Evolutionary conservation across 805 yeast species (phyloP).

Genomic region (Kodamaea hsintzibuensis): DNA sequence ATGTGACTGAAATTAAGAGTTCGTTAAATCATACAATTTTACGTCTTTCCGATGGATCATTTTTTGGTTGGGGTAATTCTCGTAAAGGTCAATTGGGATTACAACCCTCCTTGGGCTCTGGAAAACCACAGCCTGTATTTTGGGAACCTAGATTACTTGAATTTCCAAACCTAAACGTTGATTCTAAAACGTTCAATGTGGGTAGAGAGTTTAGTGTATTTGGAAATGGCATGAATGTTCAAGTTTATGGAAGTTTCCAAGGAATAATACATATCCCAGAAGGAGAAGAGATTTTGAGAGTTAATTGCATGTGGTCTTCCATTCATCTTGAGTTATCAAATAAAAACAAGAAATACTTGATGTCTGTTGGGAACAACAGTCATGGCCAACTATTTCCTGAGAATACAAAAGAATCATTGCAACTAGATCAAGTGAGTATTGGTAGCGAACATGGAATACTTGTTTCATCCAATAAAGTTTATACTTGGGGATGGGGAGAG

Average conservation of each 20-base stretch:
- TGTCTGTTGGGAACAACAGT: conserved; percentile 71
- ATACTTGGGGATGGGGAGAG: conserved; percentile 98
- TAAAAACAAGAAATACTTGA: conserved; percentile 17
- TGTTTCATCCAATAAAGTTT: conserved; percentile 37
- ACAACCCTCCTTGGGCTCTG: conserved; percentile 4
- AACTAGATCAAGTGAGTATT: conserved; percentile 22
- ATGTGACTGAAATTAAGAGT: conserved; percentile 22
- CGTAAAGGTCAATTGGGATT: conserved; percentile 57
- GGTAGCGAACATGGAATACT: conserved; percentile 91
- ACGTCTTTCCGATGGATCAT: conserved; percentile 37
- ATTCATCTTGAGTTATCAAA: conserved; percentile 47
- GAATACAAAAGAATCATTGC: background rate
- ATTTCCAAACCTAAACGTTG: conserved; percentile 11
- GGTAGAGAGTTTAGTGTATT: conserved; percentile 62
- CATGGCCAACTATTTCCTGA: conserved; percentile 63
- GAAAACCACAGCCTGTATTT: conserved; percentile 17
- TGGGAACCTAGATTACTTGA: conserved; percentile 25
- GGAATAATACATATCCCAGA: background rate
- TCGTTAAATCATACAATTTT: conserved; percentile 51
- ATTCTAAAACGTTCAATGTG: conserved; percentile 27
- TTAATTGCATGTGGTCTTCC: conserved; percentile 78
- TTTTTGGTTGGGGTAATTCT: conserved; percentile 70
- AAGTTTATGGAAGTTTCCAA: conserved; percentile 20
- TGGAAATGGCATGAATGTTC: conserved; percentile 15
- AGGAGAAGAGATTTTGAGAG: conserved; percentile 8